Conservation (phyloP, 345 rosid species). For the Arabidopsis arenosa region DNA sequence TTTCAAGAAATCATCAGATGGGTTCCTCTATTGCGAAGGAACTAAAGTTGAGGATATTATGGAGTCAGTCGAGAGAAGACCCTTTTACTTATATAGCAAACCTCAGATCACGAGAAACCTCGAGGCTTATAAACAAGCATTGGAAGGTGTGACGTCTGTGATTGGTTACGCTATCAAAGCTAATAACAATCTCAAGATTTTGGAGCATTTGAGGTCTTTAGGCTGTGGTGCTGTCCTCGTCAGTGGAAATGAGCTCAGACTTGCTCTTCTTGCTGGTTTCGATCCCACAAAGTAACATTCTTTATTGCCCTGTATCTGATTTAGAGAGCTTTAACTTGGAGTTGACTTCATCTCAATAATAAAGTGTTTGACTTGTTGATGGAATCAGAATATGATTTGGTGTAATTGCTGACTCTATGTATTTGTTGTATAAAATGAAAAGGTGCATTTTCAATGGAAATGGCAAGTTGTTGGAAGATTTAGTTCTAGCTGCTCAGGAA, state of each 20-base stretch:
- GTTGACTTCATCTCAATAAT: background rate
- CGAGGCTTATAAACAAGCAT: slow-evolving; percentile 77
- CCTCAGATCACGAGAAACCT: slow-evolving; percentile 87
- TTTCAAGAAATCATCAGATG: slow-evolving; percentile 78
- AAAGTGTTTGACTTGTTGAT: background rate
- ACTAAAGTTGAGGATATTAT: slow-evolving; percentile 80
- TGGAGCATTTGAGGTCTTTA: slow-evolving; percentile 87
- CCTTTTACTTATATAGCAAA: slow-evolving; percentile 87
- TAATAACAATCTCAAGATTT: slow-evolving; percentile 85
- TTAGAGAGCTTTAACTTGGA: background rate
- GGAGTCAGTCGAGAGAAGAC: slow-evolving; percentile 81
- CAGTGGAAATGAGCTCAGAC: slow-evolving; percentile 92
- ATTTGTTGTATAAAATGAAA: background rate
- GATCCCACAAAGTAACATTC: slow-evolving; percentile 77
- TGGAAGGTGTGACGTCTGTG: slow-evolving; percentile 69
- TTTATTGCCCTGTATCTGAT: background rate
- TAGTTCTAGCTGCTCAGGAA: slow-evolving; percentile 90
- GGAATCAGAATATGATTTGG: slow-evolving; percentile 15
- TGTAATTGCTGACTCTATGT: slow-evolving; percentile 12
- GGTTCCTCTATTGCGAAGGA: slow-evolving; percentile 85
- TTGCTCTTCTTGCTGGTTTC: slow-evolving; percentile 88
- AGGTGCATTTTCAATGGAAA: slow-evolving; percentile 98
- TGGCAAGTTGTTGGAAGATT: slow-evolving; percentile 90
- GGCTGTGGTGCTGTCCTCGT: slow-evolving; percentile 97
- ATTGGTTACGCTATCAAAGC: slow-evolving; percentile 97